Base-by-base conservation (phyloP, 1,139 yeast genomes). In the Hanseniaspora gamundiae region DNA sequence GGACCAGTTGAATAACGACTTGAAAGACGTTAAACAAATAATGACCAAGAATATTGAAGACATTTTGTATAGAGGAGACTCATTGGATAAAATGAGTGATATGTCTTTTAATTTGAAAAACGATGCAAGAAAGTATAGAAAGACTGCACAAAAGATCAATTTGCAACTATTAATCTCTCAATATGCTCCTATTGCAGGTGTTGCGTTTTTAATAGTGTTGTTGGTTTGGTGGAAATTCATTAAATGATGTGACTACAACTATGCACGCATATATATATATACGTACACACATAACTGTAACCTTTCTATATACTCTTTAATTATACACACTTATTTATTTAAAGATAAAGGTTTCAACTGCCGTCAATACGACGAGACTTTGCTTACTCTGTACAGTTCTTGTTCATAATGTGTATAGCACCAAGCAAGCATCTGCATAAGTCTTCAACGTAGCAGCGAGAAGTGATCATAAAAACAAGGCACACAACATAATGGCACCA, bases 1-100 rank as follows among this genome's bases (percentile, higher is more conserved):
- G 57, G 96, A 91, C 63, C 79, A 77, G 58, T 69, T 91, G 52
- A 87, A 88, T 62, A 75, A 76, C 43, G 98, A 93, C 56, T 70
- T 91, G 53, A 87, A 84, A 43, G 98, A 93, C 55, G 98, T 93
- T 42, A 87, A 91, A 53, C 78, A 84, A 54, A 94, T 91, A 47
- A 85, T 91, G 95, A 86, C 95, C 47, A 88, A 88, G 56, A 91
- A 91, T 62, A 91, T 91, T 47, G 97, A 91, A 60, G 98, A 91
- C 61, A 68, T 91, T 55, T 70, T 91, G 40, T 88, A 91, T 64
- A 74, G 99, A 57, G 99, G 99, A 11, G 97, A 91, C 58, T 81
- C 91, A 13, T 73, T 91, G 53, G 97, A 91, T 62, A 80, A 77
- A 51, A 85, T 91, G 94, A 79, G 87, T 50, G 96, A 91, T 59